phyloP scores from a whole-genome alignment of 345 rosid species.

The Leavenworthia alabamica region DNA sequence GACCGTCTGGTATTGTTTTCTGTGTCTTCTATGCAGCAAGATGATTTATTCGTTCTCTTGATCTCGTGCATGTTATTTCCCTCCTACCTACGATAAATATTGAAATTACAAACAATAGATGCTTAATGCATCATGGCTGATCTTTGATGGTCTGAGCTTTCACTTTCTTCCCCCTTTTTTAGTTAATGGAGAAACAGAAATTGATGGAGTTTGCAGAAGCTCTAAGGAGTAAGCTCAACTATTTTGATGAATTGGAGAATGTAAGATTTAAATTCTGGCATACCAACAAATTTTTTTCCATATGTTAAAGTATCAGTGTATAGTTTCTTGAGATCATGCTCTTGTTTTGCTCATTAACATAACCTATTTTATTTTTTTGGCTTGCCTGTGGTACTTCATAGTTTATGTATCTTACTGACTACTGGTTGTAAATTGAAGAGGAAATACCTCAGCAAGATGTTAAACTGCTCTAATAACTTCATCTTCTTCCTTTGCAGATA shows the following conservation, averaged over 20 bases:
- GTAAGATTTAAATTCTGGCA: conserved; percentile 72
- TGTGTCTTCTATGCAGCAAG: background rate
- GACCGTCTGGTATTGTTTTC: conserved; percentile 65
- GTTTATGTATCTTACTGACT: background rate
- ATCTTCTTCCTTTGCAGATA: conserved; percentile 39
- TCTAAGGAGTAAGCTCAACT: conserved; percentile 83
- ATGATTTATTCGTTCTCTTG: background rate
- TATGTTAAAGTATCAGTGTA: background rate
- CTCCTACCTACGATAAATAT: background rate
- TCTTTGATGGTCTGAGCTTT: conserved; percentile 7
- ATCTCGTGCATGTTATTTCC: background rate
- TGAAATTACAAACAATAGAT: background rate
- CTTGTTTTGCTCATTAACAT: background rate
- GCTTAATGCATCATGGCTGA: background rate
- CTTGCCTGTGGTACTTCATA: background rate
- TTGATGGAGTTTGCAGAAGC: conserved; percentile 90
- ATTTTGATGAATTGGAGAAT: conserved; percentile 99
- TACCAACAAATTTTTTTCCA: conserved; percentile 11
- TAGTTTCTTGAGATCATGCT: background rate
- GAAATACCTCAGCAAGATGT: conserved; percentile 8
- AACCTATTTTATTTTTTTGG: background rate
- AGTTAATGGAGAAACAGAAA: conserved; percentile 88
- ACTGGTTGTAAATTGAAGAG: background rate
- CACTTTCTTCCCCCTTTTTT: conserved; percentile 15
- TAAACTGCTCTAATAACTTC: background rate